Percentiles rank a stretch among this genome's conserved stretches.
Evolutionary conservation across 805 yeast genomes (phyloP).

Genomic region (Vanderwaltozyma tropicalis): DNA sequence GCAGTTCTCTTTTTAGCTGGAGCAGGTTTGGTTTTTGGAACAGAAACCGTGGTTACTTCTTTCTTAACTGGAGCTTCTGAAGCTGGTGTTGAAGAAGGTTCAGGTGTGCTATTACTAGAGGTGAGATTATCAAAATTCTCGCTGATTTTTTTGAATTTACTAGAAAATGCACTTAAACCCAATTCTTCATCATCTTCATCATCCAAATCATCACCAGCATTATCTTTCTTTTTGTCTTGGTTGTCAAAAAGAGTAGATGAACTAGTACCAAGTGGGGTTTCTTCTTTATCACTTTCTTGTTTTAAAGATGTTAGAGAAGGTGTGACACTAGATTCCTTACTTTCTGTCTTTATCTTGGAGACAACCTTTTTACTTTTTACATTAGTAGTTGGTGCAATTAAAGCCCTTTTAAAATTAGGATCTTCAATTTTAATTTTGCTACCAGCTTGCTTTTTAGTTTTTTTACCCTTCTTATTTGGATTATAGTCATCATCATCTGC

Average conservation of each 20-base stretch:
- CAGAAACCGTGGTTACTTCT: not conserved
- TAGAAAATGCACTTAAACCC: slow-evolving; percentile 22
- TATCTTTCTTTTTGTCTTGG: slow-evolving; percentile 4
- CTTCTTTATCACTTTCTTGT: not conserved
- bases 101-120: slow-evolving; percentile 1
- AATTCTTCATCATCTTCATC: slow-evolving; percentile 5
- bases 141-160: slow-evolving; percentile 24
- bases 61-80: not conserved
- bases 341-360: not conserved
- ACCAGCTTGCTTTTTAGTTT: slow-evolving; percentile 9
- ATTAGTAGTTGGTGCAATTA: slow-evolving; percentile 19
- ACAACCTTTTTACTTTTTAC: slow-evolving; percentile 17
- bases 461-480: slow-evolving; percentile 18
- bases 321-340: slow-evolving; percentile 1
- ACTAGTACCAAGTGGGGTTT: not conserved
- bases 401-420: slow-evolving; percentile 18
- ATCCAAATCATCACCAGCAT: slow-evolving; percentile 5
- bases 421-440: slow-evolving; percentile 20
- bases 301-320: slow-evolving; percentile 1
- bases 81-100: not conserved
- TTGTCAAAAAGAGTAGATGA: slow-evolving; percentile 17
- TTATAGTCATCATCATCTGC: slow-evolving; percentile 21
- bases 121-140: slow-evolving; percentile 19
- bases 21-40: not conserved
- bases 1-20: slow-evolving; percentile 2